Conservation (phyloP, 345 rosid species). For the Arabidopsis suecica region DNA sequence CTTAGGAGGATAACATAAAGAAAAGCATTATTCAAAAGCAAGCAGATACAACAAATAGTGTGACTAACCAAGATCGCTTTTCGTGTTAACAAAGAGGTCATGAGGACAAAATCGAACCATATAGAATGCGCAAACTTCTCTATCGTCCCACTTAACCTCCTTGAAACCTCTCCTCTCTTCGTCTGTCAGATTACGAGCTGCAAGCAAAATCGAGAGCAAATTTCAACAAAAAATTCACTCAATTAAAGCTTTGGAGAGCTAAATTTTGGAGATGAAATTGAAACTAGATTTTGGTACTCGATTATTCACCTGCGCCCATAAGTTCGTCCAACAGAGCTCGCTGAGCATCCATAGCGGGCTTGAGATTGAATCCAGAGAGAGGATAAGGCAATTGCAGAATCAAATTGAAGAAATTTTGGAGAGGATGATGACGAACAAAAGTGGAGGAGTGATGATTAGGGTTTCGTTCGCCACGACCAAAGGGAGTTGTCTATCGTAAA, state of each 20-base stretch:
- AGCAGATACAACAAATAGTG: neutral
- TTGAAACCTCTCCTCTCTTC: conserved; percentile 82
- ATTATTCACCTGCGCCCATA: conserved; percentile 82
- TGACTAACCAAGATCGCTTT: conserved; percentile 91
- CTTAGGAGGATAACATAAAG: neutral
- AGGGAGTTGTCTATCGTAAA: neutral
- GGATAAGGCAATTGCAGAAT: neutral
- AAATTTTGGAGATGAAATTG: neutral
- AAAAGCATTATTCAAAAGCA: neutral
- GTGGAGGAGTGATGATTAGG: conserved; percentile 41
- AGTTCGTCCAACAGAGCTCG: conserved; percentile 96
- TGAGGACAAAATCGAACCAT: conserved; percentile 99
- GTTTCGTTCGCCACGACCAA: conserved; percentile 37
- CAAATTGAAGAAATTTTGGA: neutral
- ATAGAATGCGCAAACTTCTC: conserved; percentile 87
- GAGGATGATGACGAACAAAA: conserved; percentile 25
- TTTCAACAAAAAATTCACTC: neutral
- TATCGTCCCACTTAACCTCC: conserved; percentile 92
- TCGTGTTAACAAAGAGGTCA: conserved; percentile 96
- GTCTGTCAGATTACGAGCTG: conserved; percentile 91
- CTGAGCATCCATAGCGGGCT: conserved; percentile 77
- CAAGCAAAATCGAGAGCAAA: conserved; percentile 17
- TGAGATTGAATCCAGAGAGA: neutral
- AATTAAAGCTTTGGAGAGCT: neutral
- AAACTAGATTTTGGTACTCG: conserved; percentile 19